Evolutionary conservation across 306 rosid genomes (phyloP).

Genomic region (Ceratonia siliqua): DNA sequence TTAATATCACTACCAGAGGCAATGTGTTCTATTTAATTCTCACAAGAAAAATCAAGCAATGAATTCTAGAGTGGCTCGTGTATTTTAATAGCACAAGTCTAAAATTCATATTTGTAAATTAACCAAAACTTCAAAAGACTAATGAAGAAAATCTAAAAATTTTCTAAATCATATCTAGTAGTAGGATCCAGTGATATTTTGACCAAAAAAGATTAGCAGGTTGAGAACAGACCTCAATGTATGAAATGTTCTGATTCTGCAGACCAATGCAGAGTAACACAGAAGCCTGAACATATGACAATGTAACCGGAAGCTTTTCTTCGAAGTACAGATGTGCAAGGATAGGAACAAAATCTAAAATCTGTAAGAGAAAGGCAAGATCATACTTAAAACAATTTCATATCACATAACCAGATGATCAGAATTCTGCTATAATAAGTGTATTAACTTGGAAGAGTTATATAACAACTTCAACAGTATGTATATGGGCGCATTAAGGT

Average conservation of each 20-base stretch:
- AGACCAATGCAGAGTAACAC: conserved; percentile 90
- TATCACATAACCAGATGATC: background rate
- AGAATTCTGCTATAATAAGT: background rate
- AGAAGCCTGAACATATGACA: conserved; percentile 74
- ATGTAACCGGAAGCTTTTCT: conserved; percentile 73
- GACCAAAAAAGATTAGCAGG: conserved; percentile 4
- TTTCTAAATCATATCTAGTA: conserved; percentile 12
- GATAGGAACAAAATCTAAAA: conserved; percentile 72
- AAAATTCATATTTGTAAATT: background rate
- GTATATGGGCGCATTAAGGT: background rate
- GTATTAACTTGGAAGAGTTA: background rate
- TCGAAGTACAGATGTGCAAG: conserved; percentile 69
- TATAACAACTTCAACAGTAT: conserved; percentile 5
- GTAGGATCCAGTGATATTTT: conserved; percentile 8
- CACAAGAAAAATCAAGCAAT: conserved; percentile 8
- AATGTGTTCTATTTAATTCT: conserved; percentile 12
- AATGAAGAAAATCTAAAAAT: background rate
- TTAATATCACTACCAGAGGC: background rate
- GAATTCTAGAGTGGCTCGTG: background rate
- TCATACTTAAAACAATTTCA: conserved; percentile 11
- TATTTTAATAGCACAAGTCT: conserved; percentile 7
- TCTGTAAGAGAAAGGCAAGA: conserved; percentile 52
- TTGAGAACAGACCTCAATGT: conserved; percentile 67
- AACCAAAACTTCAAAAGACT: conserved; percentile 12
- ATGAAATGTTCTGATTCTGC: conserved; percentile 65